These are phyloP conservation scores for Diplodia mutila DNA, from an alignment of 2,329 filamentous ascomycete species.

Conservation along the genomic window DNA sequence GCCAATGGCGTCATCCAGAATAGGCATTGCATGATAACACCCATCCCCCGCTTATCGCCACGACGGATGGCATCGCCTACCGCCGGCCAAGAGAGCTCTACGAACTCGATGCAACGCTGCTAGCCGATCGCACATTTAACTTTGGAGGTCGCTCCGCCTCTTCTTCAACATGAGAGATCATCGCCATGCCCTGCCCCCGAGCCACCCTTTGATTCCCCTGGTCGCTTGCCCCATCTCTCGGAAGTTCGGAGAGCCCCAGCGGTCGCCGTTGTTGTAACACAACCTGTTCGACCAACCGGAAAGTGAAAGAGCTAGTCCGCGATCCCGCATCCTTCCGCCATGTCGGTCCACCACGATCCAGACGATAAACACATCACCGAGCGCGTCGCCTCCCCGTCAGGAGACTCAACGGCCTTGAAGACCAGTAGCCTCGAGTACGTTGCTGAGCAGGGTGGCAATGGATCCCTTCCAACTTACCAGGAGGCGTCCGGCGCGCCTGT, in stretches of 20 bases:
- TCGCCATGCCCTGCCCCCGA: background rate
- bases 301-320: background rate
- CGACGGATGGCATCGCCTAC: background rate
- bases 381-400: slow-evolving; percentile 16
- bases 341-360: background rate
- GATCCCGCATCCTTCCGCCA: background rate
- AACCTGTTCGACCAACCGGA: background rate
- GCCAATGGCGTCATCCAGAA: slow-evolving; percentile 25
- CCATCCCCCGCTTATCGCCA: slow-evolving; percentile 7
- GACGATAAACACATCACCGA: slow-evolving; percentile 8
- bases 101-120: background rate
- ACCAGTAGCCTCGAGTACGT: slow-evolving; percentile 51
- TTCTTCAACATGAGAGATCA: background rate
- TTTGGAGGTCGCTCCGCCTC: background rate
- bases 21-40: slow-evolving; percentile 23
- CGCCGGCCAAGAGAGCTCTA: background rate
- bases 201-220: background rate
- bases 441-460: slow-evolving; percentile 54
- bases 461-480: slow-evolving; percentile 57
- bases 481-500: slow-evolving; percentile 66
- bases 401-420: slow-evolving; percentile 25
- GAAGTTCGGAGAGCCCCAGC: background rate
- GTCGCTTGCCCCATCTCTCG: background rate
- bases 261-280: background rate
- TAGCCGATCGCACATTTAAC: slow-evolving; percentile 9